Evolutionary conservation across 2,329 filamentous ascomycete species (phyloP).

Genomic region (Teratosphaeria epicoccoides): DNA sequence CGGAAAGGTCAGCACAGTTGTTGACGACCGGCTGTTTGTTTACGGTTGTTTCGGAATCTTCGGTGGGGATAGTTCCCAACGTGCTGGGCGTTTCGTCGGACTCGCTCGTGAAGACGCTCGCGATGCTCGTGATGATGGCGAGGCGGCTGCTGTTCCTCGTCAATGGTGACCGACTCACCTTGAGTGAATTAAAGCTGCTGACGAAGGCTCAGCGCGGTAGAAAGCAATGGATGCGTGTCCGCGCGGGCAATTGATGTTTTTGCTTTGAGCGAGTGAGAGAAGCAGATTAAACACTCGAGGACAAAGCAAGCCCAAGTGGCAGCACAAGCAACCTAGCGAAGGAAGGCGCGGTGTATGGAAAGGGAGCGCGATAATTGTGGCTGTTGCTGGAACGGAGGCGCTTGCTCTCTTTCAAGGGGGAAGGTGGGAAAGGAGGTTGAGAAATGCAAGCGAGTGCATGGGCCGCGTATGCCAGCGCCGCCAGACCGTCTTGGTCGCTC

Average conservation of each 20-base stretch:
- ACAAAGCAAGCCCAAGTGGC: background rate
- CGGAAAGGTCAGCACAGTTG: background rate
- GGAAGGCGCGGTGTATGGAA: constrained; percentile 13
- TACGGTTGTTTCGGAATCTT: background rate
- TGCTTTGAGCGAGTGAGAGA: constrained; percentile 3
- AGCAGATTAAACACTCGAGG: constrained; percentile 1
- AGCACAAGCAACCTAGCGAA: constrained; percentile 7
- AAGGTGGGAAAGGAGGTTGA: constrained; percentile 11
- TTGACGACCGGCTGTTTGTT: background rate
- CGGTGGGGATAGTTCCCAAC: background rate
- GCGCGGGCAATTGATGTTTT: constrained; percentile 6
- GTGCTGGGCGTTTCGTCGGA: background rate
- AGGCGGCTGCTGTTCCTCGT: background rate
- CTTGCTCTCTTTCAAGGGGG: constrained; percentile 8
- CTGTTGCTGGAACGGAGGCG: constrained; percentile 13
- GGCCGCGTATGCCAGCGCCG: constrained; percentile 5
- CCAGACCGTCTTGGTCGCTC: background rate
- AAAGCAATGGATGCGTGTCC: constrained; percentile 5
- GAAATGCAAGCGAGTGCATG: constrained; percentile 6
- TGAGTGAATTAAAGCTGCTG: constrained; percentile 9
- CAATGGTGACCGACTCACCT: constrained; percentile 5
- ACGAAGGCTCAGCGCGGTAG: constrained; percentile 2
- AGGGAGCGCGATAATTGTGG: constrained; percentile 6
- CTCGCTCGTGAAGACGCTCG: background rate
- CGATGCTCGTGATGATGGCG: background rate